Conservation (phyloP, 345 rosid species). For the Acer saccharum region DNA sequence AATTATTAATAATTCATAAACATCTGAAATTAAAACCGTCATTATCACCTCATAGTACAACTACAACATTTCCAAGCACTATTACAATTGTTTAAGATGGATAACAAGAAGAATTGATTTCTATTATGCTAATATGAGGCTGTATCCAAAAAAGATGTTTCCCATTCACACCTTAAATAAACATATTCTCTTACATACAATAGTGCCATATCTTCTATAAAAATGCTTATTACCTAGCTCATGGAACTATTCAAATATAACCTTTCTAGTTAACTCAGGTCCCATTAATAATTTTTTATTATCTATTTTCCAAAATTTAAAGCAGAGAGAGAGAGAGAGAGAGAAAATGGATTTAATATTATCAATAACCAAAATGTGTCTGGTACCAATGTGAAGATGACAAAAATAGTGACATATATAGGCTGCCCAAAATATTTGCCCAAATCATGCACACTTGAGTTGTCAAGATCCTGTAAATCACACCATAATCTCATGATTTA, state of each 20-base stretch:
- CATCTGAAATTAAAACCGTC: background rate
- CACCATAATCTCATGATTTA: too few relatives aligned
- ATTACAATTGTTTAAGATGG: background rate
- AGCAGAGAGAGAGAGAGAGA: too few relatives aligned
- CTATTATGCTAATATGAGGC: background rate
- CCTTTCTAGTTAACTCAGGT: background rate
- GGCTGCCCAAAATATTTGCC: too few relatives aligned
- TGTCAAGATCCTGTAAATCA: too few relatives aligned
- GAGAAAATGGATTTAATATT: background rate
- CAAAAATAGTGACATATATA: background rate
- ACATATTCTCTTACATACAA: background rate
- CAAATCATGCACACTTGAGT: too few relatives aligned
- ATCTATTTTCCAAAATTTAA: background rate
- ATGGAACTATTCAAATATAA: background rate
- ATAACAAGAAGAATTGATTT: conserved; percentile 2
- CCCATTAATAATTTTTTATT: background rate
- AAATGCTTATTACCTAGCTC: background rate
- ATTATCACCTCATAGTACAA: background rate
- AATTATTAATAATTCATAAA: background rate
- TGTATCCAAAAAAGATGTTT: background rate
- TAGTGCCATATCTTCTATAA: background rate
- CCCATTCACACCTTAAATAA: background rate
- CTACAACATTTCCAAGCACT: background rate
- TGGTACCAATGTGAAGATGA: background rate
- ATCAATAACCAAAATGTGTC: background rate